Conservation (phyloP, 768 basidiomycete species). For the Kockovaella imperatae region DNA sequence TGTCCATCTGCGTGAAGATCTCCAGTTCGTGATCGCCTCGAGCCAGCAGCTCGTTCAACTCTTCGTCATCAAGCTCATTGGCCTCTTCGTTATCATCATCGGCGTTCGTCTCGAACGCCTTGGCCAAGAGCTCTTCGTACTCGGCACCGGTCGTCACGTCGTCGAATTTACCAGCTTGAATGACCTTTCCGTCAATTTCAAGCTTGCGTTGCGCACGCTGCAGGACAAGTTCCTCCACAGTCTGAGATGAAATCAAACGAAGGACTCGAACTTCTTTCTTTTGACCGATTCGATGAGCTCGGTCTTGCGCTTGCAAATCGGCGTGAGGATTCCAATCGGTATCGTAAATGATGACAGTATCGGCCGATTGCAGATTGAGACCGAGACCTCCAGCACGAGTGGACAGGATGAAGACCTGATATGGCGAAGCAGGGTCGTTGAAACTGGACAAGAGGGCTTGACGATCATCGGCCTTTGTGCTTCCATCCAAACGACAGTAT, state of each 20-base stretch:
- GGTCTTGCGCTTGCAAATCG: conserved; percentile 98
- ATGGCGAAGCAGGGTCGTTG: conserved; percentile 81
- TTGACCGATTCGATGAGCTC: conserved; percentile 98
- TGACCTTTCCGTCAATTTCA: conserved; percentile 98
- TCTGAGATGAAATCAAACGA: conserved; percentile 94
- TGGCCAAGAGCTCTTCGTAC: conserved; percentile 75
- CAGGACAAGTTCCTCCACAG: conserved; percentile 97
- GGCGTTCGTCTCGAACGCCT: conserved; percentile 55
- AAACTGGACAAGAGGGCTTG: conserved; percentile 76
- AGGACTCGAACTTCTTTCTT: conserved; percentile 95
- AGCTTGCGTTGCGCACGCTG: conserved; percentile 90
- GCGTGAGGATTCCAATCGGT: conserved; percentile 87
- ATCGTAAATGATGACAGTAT: conserved; percentile 77
- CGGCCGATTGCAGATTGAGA: conserved; percentile 90
- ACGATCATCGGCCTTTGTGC: conserved; percentile 91
- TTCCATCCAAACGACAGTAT: conserved; percentile 88
- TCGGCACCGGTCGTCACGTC: conserved; percentile 98
- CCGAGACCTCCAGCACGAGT: conserved; percentile 89
- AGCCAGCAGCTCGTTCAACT: conserved; percentile 85
- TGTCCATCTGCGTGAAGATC: conserved; percentile 75
- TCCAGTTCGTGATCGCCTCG: conserved; percentile 69
- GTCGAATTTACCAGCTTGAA: conserved; percentile 97
- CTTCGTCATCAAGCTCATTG: conserved; percentile 49
- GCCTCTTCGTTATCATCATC: conserved; percentile 46
- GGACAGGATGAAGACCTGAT: conserved; percentile 85